Evolutionary conservation across 1,284 basidiomycete genomes (phyloP), one percentile per base, ranked within the genome.

Genomic region (Tylopilus orsonianus): DNA sequence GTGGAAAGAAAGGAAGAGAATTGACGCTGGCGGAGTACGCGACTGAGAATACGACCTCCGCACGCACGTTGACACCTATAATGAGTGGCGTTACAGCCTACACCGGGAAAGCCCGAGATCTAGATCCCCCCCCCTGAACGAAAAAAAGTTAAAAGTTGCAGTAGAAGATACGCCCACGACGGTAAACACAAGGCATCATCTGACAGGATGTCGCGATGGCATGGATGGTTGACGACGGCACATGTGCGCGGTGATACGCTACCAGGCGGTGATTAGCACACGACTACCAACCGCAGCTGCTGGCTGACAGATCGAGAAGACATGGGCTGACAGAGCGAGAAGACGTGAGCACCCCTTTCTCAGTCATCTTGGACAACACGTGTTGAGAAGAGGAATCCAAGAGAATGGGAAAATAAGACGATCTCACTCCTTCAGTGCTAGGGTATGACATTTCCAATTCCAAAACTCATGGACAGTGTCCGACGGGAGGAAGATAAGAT

Each of bases 391-490:
- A 46, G 48, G 39, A 41, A 47, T 26, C 39, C 27, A 54, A 40
- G 36, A 46, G 47, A 56, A 33, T n/a, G n/a, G n/a, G n/a, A 29
- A 13, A 20, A 33, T 10, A 27, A 27, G 53, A 56, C 26, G 53
- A 59, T 57, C 53, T 5, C 16, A 9, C 44, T 39, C 41, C 42
- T 40, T 29, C 46, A 30, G 41, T 32, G 29, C 32, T 16, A 47
- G 47, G 54, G 44, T 8, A 61, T 45, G 54, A 39, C 61, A n/a
- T n/a, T n/a, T n/a, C n/a, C 41, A 51, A 63, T 59, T 61, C 42
- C 4, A 59, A 13, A 60, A 52, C 16, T 6, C 30, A 26, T n/a
- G 18, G 22, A 39, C 40, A 57, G 56, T 38, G 35, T n/a, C n/a
- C n/a, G 41, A 34, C 32, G 44, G 24, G 16, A 19, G n/a, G 14